Conservation (phyloP, 1,284 basidiomycete species). For the Bjerkandera adusta region DNA sequence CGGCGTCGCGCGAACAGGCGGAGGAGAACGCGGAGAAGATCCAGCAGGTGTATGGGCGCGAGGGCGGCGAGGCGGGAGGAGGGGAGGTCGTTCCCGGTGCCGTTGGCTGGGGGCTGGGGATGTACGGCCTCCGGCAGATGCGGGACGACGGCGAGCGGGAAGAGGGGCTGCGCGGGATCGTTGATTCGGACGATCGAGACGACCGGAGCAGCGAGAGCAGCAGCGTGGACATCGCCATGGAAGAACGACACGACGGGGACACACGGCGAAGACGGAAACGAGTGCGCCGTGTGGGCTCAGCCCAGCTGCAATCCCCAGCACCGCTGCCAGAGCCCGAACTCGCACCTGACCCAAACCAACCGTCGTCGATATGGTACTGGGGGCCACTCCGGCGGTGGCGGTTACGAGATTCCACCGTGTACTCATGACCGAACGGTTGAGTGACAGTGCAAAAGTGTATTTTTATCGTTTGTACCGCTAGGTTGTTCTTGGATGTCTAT, state of each 20-base stretch:
- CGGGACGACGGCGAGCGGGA: constrained; percentile 17
- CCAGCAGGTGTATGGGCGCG: constrained; percentile 49
- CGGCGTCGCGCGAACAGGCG: constrained; percentile 65
- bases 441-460: constrained; percentile 2
- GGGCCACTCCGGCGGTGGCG: constrained; percentile 72
- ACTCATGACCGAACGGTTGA: constrained; percentile 33
- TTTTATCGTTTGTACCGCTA: too few relatives aligned
- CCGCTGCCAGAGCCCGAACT: constrained; percentile 9
- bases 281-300: constrained; percentile 1
- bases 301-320: too few relatives aligned
- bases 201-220: constrained; percentile 3
- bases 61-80: constrained; percentile 29
- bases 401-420: constrained; percentile 70
- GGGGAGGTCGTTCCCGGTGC: constrained; percentile 25
- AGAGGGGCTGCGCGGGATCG: constrained; percentile 14
- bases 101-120: constrained; percentile 71
- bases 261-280: constrained; percentile 14
- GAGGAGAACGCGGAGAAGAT: constrained; percentile 61
- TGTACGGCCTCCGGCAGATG: constrained; percentile 53
- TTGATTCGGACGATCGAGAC: constrained; percentile 13
- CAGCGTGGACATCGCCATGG: constrained; percentile 1
- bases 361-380: constrained; percentile 70
- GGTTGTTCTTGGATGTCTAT: too few relatives aligned
- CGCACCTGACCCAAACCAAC: constrained; percentile 13
- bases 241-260: constrained; percentile 15